These are phyloP conservation scores for Basidioascus undulatus DNA, from an alignment of 768 basidiomycete species.

Conservation along the genomic window DNA sequence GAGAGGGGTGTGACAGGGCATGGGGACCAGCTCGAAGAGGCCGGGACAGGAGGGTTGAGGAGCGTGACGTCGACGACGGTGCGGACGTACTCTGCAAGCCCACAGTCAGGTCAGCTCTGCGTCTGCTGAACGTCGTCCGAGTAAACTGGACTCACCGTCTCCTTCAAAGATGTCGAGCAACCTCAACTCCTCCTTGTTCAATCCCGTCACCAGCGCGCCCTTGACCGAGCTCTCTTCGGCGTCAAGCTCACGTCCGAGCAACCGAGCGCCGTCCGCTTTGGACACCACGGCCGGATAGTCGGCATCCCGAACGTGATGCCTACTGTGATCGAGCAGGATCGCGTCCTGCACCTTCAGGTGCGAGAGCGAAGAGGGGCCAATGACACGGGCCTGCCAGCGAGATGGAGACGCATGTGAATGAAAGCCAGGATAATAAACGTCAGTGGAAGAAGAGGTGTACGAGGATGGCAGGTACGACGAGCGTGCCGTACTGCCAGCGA, in stretches of 20 bases:
- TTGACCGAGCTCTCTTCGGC: conserved; percentile 44
- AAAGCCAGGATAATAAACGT: too few species aligned
- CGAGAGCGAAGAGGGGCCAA: too few species aligned
- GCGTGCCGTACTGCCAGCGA: too few species aligned
- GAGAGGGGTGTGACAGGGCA: not conserved
- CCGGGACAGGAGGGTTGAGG: conserved; percentile 4
- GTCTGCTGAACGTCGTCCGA: too few species aligned
- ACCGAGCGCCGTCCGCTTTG: conserved; percentile 23
- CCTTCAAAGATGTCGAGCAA: conserved; percentile 66
- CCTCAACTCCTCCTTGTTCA: conserved; percentile 37
- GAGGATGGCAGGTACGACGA: too few species aligned
- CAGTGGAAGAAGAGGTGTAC: too few species aligned
- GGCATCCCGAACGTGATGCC: conserved; percentile 24
- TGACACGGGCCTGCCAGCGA: too few species aligned
- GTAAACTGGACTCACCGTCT: too few species aligned
- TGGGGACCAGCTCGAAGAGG: conserved; percentile 17
- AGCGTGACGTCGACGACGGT: not conserved
- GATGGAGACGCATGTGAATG: too few species aligned
- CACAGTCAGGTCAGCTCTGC: too few species aligned
- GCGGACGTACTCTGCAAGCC: not conserved
- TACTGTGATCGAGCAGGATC: too few species aligned
- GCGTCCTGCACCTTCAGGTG: too few species aligned
- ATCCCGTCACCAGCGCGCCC: conserved; percentile 53
- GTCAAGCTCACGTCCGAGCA: conserved; percentile 29
- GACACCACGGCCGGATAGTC: conserved; percentile 74